phyloP scores from a whole-genome alignment of 306 rosid species.

The Acacia acuminata region DNA sequence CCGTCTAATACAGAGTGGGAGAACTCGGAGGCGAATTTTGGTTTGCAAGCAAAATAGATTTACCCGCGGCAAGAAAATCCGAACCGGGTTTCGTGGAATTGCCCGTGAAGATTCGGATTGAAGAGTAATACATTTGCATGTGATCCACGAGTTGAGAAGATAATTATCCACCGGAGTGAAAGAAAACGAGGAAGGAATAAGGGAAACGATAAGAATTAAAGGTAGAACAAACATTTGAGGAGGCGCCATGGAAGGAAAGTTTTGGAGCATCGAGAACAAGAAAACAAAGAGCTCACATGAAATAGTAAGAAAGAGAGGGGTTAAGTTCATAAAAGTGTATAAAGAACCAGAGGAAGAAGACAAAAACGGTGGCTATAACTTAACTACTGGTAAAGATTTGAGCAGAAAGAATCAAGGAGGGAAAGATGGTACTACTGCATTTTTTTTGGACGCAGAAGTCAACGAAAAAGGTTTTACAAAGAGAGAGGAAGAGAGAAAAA shows the following conservation, averaged over 20 bases:
- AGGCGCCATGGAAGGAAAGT: slow-evolving; percentile 52
- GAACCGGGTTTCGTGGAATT: slow-evolving; percentile 53
- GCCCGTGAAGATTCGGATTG: slow-evolving; percentile 54
- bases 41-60: slow-evolving; percentile 53
- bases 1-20: slow-evolving; percentile 57
- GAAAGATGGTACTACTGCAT: slow-evolving; percentile 21
- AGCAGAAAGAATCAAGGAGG: background rate
- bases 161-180: slow-evolving; percentile 75
- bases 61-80: slow-evolving; percentile 46
- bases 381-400: slow-evolving; percentile 26
- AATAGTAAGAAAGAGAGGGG: background rate
- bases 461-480: too few species aligned
- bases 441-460: slow-evolving; percentile 35
- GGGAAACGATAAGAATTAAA: slow-evolving; percentile 33
- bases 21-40: slow-evolving; percentile 56
- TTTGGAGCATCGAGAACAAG: background rate
- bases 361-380: slow-evolving; percentile 22
- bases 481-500: too few species aligned
- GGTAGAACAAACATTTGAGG: too few species aligned
- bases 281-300: background rate
- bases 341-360: slow-evolving; percentile 27
- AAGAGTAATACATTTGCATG: slow-evolving; percentile 51
- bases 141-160: slow-evolving; percentile 85
- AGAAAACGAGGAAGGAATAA: slow-evolving; percentile 43
- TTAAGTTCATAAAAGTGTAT: background rate